Percentiles rank a stretch among this genome's conserved stretches.
Conservation (phyloP, 2,329 filamentous ascomycete genomes). For the Tolypocladium cylindrosporum region DNA sequence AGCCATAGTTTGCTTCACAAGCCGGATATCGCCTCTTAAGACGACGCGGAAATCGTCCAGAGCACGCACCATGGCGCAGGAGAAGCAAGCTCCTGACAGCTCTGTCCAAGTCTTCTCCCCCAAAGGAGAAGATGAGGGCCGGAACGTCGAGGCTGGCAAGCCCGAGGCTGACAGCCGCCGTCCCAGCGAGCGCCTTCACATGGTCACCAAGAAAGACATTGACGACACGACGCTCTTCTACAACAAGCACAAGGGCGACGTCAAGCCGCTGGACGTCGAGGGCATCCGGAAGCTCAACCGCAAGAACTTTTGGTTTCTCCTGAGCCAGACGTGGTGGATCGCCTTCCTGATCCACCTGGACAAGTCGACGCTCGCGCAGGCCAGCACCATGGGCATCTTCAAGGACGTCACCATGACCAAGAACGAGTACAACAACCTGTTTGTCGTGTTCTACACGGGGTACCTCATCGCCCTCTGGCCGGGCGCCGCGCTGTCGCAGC, state of each 20-base stretch:
- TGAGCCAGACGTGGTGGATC: constrained; percentile 12
- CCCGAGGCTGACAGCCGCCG: neutral
- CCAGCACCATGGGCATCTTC: constrained; percentile 15
- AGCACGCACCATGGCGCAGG: neutral
- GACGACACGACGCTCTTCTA: constrained; percentile 14
- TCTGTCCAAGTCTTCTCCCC: neutral
- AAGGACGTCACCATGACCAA: constrained; percentile 12
- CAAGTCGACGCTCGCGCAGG: constrained; percentile 13
- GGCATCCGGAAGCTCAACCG: constrained; percentile 5
- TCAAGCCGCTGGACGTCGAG: constrained; percentile 4
- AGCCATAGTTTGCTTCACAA: no score
- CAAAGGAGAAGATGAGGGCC: neutral
- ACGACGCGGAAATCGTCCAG: neutral
- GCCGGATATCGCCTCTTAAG: neutral
- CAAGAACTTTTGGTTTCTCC: constrained; percentile 14
- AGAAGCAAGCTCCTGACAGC: neutral
- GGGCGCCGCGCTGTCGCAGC: constrained; percentile 10
- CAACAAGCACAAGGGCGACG: constrained; percentile 10
- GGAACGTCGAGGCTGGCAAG: neutral
- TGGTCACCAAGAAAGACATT: constrained; percentile 9
- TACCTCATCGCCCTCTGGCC: constrained; percentile 14
- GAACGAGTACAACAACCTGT: constrained; percentile 12
- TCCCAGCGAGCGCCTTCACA: neutral
- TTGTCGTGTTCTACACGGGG: constrained; percentile 12
- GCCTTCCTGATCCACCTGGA: constrained; percentile 15